phyloP scores from a whole-genome alignment of 176 grass and related monocot genomes.

The Poa pratensis region DNA sequence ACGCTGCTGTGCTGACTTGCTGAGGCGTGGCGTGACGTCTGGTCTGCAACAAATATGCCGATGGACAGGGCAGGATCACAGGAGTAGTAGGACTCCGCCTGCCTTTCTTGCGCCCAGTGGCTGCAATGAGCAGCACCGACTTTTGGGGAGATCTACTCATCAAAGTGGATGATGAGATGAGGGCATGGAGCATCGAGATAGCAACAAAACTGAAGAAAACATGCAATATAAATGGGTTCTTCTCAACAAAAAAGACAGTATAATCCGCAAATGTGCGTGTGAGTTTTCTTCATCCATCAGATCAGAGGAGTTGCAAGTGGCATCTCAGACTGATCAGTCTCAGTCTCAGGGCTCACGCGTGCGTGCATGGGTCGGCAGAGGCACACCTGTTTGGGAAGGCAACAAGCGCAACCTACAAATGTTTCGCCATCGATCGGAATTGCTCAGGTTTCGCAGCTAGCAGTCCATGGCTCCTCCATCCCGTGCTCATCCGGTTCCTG shows the following conservation, averaged over 20 bases:
- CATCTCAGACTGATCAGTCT: not conserved
- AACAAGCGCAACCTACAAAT: constrained; percentile 41
- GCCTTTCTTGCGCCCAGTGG: constrained; percentile 20
- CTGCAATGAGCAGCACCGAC: constrained; percentile 31
- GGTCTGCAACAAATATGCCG: too few species aligned
- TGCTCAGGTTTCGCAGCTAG: not conserved
- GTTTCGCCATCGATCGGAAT: constrained; percentile 50
- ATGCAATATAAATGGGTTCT: not conserved
- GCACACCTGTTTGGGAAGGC: not conserved
- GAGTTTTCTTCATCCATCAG: not conserved
- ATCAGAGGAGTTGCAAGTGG: not conserved
- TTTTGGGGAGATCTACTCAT: constrained; percentile 26
- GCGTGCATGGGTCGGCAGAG: not conserved
- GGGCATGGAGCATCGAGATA: not conserved
- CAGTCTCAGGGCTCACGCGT: not conserved
- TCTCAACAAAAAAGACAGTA: not conserved
- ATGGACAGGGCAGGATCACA: constrained; percentile 3
- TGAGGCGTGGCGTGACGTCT: constrained; percentile 15
- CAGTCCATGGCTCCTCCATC: not conserved
- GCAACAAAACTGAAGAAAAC: not conserved
- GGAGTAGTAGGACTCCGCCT: not conserved
- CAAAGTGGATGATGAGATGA: not conserved
- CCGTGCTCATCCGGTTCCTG: not conserved
- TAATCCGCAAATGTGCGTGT: not conserved
- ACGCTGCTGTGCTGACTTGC: constrained; percentile 19